These are phyloP conservation scores for Neofusicoccum laricinum DNA, from an alignment of 2,329 filamentous ascomycete species.

Conservation along the genomic window DNA sequence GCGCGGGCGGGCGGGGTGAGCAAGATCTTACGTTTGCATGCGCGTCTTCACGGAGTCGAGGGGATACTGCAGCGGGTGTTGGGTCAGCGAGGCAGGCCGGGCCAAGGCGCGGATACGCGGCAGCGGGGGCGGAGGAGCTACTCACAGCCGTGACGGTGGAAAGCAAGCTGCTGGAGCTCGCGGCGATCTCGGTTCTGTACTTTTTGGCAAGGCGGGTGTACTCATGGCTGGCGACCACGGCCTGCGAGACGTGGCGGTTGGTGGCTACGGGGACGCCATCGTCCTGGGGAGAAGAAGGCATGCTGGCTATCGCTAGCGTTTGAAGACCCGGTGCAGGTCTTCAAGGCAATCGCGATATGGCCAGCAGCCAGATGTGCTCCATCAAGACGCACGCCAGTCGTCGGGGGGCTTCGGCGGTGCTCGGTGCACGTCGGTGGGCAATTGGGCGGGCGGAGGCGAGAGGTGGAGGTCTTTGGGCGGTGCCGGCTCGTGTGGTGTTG, in stretches of 20 bases:
- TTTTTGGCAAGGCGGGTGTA: conserved; percentile 62
- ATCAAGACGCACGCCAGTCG: conserved; percentile 43
- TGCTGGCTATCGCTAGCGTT: conserved; percentile 47
- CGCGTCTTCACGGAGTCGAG: conserved; percentile 87
- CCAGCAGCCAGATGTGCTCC: conserved; percentile 51
- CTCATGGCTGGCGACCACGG: conserved; percentile 5
- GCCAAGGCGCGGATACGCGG: background rate
- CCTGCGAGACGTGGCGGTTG: conserved; percentile 3
- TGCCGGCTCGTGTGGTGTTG: conserved; percentile 10
- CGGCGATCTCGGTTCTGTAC: conserved; percentile 78
- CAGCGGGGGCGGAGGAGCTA: conserved; percentile 6
- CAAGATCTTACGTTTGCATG: conserved; percentile 65
- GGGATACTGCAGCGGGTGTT: conserved; percentile 56
- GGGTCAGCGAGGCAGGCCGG: conserved; percentile 21
- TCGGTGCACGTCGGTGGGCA: background rate
- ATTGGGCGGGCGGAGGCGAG: conserved; percentile 4
- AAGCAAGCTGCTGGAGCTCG: conserved; percentile 72
- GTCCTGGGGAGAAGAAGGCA: conserved; percentile 41
- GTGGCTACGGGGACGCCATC: conserved; percentile 34
- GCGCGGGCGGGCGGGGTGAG: background rate
- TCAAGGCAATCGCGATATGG: conserved; percentile 61
- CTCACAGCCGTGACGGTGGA: conserved; percentile 70
- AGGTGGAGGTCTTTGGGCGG: background rate
- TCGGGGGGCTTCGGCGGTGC: background rate
- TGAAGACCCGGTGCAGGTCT: conserved; percentile 53